These are phyloP conservation scores for Fusarium metavorans DNA, from an alignment of 2,329 filamentous ascomycete species.

Conservation along the genomic window DNA sequence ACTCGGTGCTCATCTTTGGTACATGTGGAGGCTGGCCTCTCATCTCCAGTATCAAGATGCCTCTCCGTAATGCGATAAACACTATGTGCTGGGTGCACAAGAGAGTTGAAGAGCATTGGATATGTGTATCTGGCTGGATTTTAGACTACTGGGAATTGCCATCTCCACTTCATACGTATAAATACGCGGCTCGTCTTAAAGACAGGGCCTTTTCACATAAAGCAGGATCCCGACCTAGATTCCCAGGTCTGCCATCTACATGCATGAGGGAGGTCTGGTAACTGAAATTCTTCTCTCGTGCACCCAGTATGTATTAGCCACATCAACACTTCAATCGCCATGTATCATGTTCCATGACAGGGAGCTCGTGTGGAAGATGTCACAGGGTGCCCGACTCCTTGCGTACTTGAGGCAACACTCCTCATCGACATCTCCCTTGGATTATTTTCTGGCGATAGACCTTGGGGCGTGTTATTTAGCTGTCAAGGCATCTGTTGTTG, in stretches of 20 bases:
- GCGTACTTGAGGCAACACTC: not conserved
- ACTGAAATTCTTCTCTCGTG: not conserved
- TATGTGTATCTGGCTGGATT: not conserved
- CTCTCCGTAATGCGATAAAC: not conserved
- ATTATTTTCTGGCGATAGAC: not conserved
- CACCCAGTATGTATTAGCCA: not conserved
- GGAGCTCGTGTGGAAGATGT: not conserved
- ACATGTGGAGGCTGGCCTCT: slow-evolving; percentile 45
- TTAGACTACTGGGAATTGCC: not conserved
- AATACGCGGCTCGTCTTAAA: not conserved
- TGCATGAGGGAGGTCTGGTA: not conserved
- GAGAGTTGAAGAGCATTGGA: not conserved
- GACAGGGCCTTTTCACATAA: not conserved
- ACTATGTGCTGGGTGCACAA: not conserved
- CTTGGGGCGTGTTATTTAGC: not conserved
- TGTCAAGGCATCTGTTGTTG: not conserved
- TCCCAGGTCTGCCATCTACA: not conserved
- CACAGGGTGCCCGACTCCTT: not conserved
- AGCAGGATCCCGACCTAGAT: not conserved
- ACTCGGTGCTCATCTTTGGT: slow-evolving; percentile 48
- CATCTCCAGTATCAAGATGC: slow-evolving; percentile 23
- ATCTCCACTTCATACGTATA: not conserved
- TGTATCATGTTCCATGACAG: not conserved
- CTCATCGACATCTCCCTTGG: not conserved
- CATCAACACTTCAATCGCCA: not conserved